phyloP scores from a whole-genome alignment of 139 green algal species.

The Eudorina sp. region DNA sequence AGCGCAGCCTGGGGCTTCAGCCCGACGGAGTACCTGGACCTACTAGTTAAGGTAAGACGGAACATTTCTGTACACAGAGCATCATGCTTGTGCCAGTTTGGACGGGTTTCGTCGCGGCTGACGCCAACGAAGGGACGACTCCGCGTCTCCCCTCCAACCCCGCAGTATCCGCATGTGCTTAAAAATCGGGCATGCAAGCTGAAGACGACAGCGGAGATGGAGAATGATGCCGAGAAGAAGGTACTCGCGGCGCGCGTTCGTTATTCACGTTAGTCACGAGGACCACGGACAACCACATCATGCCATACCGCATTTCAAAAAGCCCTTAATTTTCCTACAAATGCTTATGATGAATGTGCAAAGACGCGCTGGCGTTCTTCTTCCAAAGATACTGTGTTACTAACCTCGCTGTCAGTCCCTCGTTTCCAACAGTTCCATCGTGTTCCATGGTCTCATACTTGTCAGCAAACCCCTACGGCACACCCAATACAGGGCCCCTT shows the following conservation, averaged over 20 bases:
- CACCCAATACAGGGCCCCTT: conserved; percentile 1
- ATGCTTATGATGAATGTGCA: not conserved
- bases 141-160: not conserved
- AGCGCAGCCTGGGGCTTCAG: conserved; percentile 4
- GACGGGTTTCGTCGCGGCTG: no score
- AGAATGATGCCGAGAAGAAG: not conserved
- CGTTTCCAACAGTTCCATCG: no score
- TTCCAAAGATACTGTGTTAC: not conserved
- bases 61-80: no score
- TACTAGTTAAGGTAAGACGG: not conserved
- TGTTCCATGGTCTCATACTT: no score
- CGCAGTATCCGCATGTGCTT: conserved; percentile 7
- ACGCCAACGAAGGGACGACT: no score
- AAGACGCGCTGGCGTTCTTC: not conserved
- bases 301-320: no score
- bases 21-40: not conserved
- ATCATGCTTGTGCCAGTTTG: no score
- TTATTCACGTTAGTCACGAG: no score
- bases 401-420: no score
- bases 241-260: no score
- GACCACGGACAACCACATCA: no score
- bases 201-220: conserved; percentile 36
- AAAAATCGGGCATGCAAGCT: not conserved
- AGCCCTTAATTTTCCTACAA: not conserved
- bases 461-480: no score